A percentile compares a stretch with the other conserved stretches of the same genome.
Evolutionary conservation across 352 stramenopile species (phyloP).

Genomic region (Sclerospora graminicola): DNA sequence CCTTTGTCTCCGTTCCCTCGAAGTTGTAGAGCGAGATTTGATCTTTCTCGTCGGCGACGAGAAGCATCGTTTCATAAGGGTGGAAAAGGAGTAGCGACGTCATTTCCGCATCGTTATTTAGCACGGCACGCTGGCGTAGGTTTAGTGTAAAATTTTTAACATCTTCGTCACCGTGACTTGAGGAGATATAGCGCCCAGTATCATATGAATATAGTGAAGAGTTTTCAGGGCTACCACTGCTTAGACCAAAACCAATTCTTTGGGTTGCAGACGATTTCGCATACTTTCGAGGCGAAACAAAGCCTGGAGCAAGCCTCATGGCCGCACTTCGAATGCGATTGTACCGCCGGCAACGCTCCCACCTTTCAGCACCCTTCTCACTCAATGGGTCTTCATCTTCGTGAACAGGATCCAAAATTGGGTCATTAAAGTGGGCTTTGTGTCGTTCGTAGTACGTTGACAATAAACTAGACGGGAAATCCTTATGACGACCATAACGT

Average conservation of each 20-base stretch:
- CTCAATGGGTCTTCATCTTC: conserved; percentile 76
- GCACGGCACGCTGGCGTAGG: conserved; percentile 84
- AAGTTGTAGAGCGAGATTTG: conserved; percentile 94
- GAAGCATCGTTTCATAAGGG: conserved; percentile 88
- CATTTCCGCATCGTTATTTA: conserved; percentile 90
- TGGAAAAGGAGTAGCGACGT: conserved; percentile 96
- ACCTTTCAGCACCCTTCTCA: conserved; percentile 53
- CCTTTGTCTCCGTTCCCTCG: conserved; percentile 80
- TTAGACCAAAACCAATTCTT: conserved; percentile 4
- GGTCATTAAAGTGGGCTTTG: conserved; percentile 60
- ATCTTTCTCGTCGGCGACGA: conserved; percentile 92
- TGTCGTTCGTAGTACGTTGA: conserved; percentile 62
- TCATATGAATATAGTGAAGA: conserved; percentile 28
- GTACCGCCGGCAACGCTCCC: conserved; percentile 53
- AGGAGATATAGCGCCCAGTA: conserved; percentile 8
- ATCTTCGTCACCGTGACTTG: conserved; percentile 43
- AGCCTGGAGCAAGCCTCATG: conserved; percentile 53
- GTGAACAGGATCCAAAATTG: conserved; percentile 46
- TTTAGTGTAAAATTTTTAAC: conserved; percentile 76
- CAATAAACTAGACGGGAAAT: conserved; percentile 39
- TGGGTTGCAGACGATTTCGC: conserved; percentile 6
- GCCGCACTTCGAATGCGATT: conserved; percentile 46
- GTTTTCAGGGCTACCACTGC: conserved; percentile 8
- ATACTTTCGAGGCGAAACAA: conserved; percentile 21
- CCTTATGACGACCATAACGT: conserved; percentile 34